These are phyloP conservation scores for Helotiales sp. DNA, from an alignment of 2,329 filamentous ascomycete species.

Conservation along the genomic window DNA sequence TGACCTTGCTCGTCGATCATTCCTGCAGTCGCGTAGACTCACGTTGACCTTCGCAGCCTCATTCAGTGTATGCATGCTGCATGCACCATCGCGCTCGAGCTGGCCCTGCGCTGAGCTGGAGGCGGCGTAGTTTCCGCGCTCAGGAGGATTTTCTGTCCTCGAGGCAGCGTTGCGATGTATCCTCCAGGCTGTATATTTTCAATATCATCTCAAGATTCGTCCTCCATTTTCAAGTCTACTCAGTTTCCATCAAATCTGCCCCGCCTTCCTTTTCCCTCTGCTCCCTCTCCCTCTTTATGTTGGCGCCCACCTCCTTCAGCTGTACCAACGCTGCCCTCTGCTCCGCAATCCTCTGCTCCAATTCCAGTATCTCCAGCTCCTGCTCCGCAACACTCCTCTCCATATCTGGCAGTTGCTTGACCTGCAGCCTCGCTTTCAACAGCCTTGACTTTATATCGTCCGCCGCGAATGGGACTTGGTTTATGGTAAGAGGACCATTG, in stretches of 20 bases:
- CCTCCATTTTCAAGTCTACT: conserved; percentile 5
- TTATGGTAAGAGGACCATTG: conserved; percentile 42
- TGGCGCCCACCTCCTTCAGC: conserved; percentile 52
- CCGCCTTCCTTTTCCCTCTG: conserved; percentile 33
- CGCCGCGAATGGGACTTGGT: conserved; percentile 77
- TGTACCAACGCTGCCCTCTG: conserved; percentile 60
- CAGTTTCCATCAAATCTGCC: conserved; percentile 45
- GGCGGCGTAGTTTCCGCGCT: not conserved
- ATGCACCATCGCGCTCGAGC: not conserved
- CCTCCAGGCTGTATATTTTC: not conserved
- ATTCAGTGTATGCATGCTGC: too few relatives aligned
- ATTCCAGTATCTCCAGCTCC: conserved; percentile 64
- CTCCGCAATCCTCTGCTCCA: conserved; percentile 62
- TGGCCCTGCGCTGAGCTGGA: not conserved
- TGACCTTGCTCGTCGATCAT: not conserved
- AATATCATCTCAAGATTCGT: not conserved
- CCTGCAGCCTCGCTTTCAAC: conserved; percentile 69
- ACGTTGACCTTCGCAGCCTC: not conserved
- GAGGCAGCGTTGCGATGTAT: too few relatives aligned
- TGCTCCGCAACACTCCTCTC: conserved; percentile 66
- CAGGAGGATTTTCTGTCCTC: not conserved
- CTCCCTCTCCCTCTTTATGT: conserved; percentile 39
- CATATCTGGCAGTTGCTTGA: conserved; percentile 70
- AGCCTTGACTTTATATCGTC: conserved; percentile 81
- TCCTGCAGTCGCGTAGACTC: not conserved